Conservation (phyloP, 2,329 filamentous ascomycete species). For the Fusarium pseudocircinatum region DNA sequence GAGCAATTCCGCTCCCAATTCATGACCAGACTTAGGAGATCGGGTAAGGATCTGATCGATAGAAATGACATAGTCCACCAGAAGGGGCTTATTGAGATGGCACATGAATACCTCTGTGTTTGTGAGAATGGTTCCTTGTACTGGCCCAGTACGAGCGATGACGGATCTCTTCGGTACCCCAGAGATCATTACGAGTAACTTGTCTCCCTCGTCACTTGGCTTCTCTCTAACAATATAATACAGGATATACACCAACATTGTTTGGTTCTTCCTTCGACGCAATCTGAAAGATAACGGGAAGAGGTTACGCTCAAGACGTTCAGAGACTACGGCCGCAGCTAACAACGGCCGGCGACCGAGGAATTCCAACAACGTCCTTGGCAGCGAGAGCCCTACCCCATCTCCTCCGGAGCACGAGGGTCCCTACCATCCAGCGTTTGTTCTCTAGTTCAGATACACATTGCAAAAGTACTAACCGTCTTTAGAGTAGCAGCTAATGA, state of each 20-base stretch:
- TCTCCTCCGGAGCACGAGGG: too few relatives aligned
- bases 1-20: neutral
- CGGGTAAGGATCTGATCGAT: neutral
- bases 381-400: neutral
- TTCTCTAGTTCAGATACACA: accelerated
- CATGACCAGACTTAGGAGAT: neutral
- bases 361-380: too few relatives aligned
- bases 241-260: slow-evolving; percentile 3
- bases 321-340: accelerated
- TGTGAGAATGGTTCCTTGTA: neutral
- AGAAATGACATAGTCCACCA: neutral
- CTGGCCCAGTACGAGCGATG: neutral
- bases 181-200: neutral
- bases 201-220: accelerated
- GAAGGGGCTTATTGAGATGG: neutral
- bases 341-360: neutral
- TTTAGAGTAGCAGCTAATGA: neutral
- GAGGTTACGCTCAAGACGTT: neutral
- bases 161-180: neutral
- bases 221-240: accelerated
- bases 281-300: neutral
- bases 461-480: accelerated
- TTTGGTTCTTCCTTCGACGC: neutral
- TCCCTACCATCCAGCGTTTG: accelerated
- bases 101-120: slow-evolving; percentile 10